Evolutionary conservation across 2,329 filamentous ascomycete genomes (phyloP), one percentile per base, ranked within the genome.

Genomic region (Nemania sp.): DNA sequence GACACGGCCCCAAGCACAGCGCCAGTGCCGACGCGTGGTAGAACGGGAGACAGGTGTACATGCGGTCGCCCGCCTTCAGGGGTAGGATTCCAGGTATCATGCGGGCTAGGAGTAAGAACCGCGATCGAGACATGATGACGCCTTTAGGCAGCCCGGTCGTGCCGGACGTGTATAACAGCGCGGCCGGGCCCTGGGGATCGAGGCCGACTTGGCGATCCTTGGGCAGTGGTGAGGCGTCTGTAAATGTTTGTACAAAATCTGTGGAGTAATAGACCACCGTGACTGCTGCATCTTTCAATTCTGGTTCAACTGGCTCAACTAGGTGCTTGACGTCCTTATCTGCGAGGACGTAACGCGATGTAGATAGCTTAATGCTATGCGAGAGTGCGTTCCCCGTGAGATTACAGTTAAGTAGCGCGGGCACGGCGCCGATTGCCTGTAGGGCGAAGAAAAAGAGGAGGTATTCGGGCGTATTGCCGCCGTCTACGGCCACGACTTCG

Each of bases 91-190:
- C 37, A 31, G 54, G 17, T 39, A 60, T 11, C 20, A 56, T 36
- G 3, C 23, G 17, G 22, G 61, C n/a, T 9, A 66, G 5, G 30
- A 63, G 1, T 49, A 70, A 23, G 55, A 54, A 11, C 67, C 75
- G 44, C 64, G n/a, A 45, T 2, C 80, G 77, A 17, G 79, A 79
- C 57, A 87, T 83, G 0, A 80, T 69, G 56, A 84, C 86, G 1
- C 82, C 88, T 68, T 92, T 92, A 6, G 89, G 88, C 59, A 89
- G 71, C 6, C 89, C 89, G 0, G 89, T 91, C 0, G 88, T 91
- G 26, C 88, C 88, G 49, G 84, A 83, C 0, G 89, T 92, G 69
- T 90, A 91, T 57, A 91, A 80, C 17, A 91, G 68, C 34, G 77
- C 79, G 49, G 81, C 74, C 0, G 85, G 80, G 58, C 77, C 83